Conservation (phyloP, 768 basidiomycete genomes). For the Mycena amicta region DNA sequence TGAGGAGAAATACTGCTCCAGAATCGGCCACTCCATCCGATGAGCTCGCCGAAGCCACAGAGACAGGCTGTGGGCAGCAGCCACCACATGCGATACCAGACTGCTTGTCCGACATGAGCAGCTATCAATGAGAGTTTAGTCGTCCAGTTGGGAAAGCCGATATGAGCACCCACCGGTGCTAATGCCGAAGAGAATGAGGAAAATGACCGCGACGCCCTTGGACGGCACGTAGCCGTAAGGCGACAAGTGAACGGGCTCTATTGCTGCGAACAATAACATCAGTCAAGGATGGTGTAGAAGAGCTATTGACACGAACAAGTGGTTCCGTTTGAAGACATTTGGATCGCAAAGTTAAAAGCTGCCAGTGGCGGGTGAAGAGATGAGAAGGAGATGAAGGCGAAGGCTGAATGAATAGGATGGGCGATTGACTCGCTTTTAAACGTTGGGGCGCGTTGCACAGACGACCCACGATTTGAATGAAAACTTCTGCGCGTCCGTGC, state of each 20-base stretch:
- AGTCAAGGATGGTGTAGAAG: not conserved
- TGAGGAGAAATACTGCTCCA: conserved; percentile 46
- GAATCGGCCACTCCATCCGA: conserved; percentile 58
- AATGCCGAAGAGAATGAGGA: not conserved
- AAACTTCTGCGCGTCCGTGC: not conserved
- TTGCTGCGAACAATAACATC: not conserved
- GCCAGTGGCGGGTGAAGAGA: not conserved
- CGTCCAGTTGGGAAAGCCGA: not conserved
- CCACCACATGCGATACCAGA: conserved; percentile 52
- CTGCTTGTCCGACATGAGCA: conserved; percentile 47
- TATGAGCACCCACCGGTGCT: not conserved
- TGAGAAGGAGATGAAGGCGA: not conserved
- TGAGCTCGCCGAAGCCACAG: conserved; percentile 49
- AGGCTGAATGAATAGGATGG: not conserved
- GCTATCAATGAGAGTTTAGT: conserved; percentile 31
- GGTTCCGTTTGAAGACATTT: not conserved
- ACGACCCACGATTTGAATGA: not conserved
- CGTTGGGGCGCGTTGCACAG: no score
- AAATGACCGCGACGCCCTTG: not conserved
- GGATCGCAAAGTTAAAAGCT: not conserved
- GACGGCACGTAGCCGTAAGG: not conserved
- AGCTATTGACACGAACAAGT: not conserved
- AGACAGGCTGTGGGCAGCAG: conserved; percentile 50
- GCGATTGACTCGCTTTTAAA: not conserved
- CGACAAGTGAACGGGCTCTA: not conserved